A percentile compares a stretch with the other conserved stretches of the same genome.
Conservation (phyloP, 2,329 filamentous ascomycete species). For the Alternaria sp. region DNA sequence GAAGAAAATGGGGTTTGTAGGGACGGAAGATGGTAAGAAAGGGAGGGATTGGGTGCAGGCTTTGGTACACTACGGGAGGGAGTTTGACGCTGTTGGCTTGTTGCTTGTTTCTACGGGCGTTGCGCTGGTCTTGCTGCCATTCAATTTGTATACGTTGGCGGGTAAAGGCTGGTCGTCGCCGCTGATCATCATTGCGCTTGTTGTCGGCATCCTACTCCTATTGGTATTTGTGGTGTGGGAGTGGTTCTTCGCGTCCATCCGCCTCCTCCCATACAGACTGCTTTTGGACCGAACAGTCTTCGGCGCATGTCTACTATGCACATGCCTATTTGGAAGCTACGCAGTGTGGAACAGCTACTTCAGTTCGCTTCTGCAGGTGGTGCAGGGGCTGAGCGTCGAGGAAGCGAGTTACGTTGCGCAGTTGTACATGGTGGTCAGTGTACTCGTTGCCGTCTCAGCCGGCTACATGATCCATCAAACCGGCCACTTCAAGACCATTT, state of each 20-base stretch:
- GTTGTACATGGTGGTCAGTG: conserved; percentile 44
- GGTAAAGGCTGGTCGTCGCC: conserved; percentile 33
- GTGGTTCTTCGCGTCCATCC: conserved; percentile 45
- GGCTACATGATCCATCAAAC: conserved; percentile 27
- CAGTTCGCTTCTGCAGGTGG: conserved; percentile 52
- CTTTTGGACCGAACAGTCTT: conserved; percentile 53
- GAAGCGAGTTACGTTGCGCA: conserved; percentile 47
- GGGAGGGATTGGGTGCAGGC: conserved; percentile 59
- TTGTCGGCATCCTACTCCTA: conserved; percentile 47
- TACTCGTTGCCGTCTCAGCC: conserved; percentile 19
- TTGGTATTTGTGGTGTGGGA: conserved; percentile 51
- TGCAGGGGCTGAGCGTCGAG: conserved; percentile 33
- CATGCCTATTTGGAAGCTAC: conserved; percentile 39
- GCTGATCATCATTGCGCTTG: conserved; percentile 49
- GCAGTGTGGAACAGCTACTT: conserved; percentile 51
- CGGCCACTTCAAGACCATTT: conserved; percentile 31
- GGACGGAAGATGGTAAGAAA: conserved; percentile 42
- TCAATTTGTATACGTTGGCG: conserved; percentile 54
- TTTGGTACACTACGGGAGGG: conserved; percentile 62
- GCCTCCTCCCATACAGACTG: conserved; percentile 53
- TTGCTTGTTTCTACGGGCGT: conserved; percentile 67
- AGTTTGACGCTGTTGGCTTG: conserved; percentile 70
- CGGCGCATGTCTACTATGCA: conserved; percentile 60
- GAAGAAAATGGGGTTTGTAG: conserved; percentile 60
- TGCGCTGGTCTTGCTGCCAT: conserved; percentile 73